These are phyloP conservation scores for Musa itinerans DNA, from an alignment of 176 grass and related monocot genomes.

Conservation along the genomic window DNA sequence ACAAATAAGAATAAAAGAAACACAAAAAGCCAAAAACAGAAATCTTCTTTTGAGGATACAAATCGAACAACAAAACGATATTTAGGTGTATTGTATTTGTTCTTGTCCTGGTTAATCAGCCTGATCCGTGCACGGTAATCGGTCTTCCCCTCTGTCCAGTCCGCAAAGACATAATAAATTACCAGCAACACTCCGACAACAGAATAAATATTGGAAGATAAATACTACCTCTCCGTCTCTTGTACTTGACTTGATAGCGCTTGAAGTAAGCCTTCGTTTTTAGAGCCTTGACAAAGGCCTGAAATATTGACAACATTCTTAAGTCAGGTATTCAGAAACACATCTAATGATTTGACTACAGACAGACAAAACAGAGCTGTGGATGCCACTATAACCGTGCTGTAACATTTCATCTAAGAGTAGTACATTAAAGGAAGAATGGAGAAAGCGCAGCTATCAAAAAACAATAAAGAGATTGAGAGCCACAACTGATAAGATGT, in stretches of 20 bases:
- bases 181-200: not conserved
- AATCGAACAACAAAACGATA: slow-evolving; percentile 60
- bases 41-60: slow-evolving; percentile 19
- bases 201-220: not conserved
- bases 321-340: not conserved
- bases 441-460: too few relatives aligned
- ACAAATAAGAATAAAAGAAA: not conserved
- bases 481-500: too few relatives aligned
- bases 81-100: slow-evolving; percentile 63
- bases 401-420: too few relatives aligned
- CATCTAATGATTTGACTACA: too few relatives aligned
- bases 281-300: slow-evolving; percentile 45
- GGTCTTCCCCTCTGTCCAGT: slow-evolving; percentile 48
- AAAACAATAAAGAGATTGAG: too few relatives aligned
- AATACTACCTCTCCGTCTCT: slow-evolving; percentile 48
- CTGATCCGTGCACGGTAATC: slow-evolving; percentile 63
- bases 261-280: slow-evolving; percentile 57
- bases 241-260: slow-evolving; percentile 67
- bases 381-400: too few relatives aligned
- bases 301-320: not conserved
- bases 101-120: slow-evolving; percentile 66
- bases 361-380: too few relatives aligned
- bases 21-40: not conserved
- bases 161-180: not conserved
- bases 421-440: too few relatives aligned